Conservation (phyloP, 352 stramenopile genomes). For the Pythium aquatile region DNA sequence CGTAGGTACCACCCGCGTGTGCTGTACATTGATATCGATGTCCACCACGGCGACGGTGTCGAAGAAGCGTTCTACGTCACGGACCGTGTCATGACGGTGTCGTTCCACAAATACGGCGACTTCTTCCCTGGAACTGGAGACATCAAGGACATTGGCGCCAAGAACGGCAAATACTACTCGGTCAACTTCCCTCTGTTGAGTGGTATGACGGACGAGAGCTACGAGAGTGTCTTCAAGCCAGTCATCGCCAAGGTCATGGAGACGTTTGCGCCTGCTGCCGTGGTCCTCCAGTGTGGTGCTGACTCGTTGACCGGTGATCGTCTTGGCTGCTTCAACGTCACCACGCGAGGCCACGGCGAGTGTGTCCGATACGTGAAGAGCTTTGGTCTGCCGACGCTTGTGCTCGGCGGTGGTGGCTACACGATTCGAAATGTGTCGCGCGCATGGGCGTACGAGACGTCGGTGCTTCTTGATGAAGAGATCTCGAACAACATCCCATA, state of each 20-base stretch:
- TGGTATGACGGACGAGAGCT: conserved; percentile 96
- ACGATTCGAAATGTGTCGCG: conserved; percentile 87
- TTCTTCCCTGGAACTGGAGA: conserved; percentile 98
- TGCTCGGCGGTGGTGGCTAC: conserved; percentile 84
- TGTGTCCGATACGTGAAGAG: conserved; percentile 86
- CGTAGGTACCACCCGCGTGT: conserved; percentile 89
- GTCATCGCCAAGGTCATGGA: conserved; percentile 95
- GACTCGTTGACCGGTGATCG: conserved; percentile 97
- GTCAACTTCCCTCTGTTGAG: conserved; percentile 97
- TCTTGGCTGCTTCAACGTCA: conserved; percentile 98
- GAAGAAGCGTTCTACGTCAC: conserved; percentile 96
- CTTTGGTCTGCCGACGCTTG: conserved; percentile 81
- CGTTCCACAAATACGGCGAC: conserved; percentile 99
- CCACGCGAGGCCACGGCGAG: conserved; percentile 75
- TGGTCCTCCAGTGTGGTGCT: conserved; percentile 98
- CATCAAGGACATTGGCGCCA: conserved; percentile 92
- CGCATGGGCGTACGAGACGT: conserved; percentile 98
- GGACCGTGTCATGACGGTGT: conserved; percentile 99
- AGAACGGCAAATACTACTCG: conserved; percentile 93
- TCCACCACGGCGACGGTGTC: conserved; percentile 98
- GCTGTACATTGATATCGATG: conserved; percentile 99
- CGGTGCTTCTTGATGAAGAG: conserved; percentile 87
- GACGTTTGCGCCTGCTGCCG: conserved; percentile 84
- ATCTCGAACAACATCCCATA: conserved; percentile 82
- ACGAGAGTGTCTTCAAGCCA: conserved; percentile 96